Evolutionary conservation across 2,329 filamentous ascomycete species (phyloP), one percentile per base, ranked within the genome.

Genomic region (Emergomyces africanus): DNA sequence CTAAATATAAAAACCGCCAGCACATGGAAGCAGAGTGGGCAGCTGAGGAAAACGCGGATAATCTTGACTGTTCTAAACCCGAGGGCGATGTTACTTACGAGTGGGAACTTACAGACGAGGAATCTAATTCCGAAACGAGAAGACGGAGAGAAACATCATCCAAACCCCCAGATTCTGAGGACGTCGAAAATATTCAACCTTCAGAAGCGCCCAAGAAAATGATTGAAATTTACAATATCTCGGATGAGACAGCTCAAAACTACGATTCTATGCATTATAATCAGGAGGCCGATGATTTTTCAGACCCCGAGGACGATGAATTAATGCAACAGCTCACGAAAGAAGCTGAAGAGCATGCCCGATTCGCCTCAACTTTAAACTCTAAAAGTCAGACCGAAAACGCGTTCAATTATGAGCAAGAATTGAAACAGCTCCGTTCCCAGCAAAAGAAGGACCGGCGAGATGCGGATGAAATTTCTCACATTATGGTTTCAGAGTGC

Each of bases 391-490:
- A 83, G 20, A 76, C 78, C 3, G 83, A 91, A 65, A 89, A 87
- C 65, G 83, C 83, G 37, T 82, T 86, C 50, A 85, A 91, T 51
- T 97, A 95, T 69, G 92, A 99, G 66, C 81, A 81, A 61, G 92
- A 99, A 70, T 80, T 99, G 14, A 89, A 88, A 64, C 86, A 90
- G 56, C 79, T 99, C 3, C 88, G 94, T 33, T 86, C 77, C n/a
- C 94, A 99, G 70, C 94, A 99, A 69, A 96, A 95, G 74, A 96
- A 95, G 70, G 94, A 99, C 68, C 86, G 90, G 0, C 83, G 94
- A 67, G 94, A 99, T 70, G 92, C 95, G 0, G 95, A 99, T 67
- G 94, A 99, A 72, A 92, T 99, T 3, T 95, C 91, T 0, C 89
- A 95, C 64, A 87, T 92, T 64, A 99, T 99, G 94, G 85, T 97